Evolutionary conservation across 2,329 filamentous ascomycete genomes (phyloP), one percentile per base, ranked within the genome.

Genomic region (Plenodomus biglobosus): DNA sequence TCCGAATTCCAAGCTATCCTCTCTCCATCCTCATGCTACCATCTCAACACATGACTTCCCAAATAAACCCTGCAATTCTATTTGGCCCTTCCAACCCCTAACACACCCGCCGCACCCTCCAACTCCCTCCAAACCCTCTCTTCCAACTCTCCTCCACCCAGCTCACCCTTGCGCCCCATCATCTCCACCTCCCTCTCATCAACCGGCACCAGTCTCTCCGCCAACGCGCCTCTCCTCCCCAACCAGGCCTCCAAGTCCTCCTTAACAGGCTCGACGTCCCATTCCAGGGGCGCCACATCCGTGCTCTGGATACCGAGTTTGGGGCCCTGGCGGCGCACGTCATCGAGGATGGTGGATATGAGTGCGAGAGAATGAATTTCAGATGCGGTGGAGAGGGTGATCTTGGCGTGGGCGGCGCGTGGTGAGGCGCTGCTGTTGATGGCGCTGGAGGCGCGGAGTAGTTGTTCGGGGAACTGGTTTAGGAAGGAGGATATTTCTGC

Each of bases 241-340:
- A 96, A 75, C 80, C 90, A 90, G 56, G 88, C 88, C 58, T 95
- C 90, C 4, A 95, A 83, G 61, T 94, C 90, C 67, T 95, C 92
- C 56, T 87, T 80, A 39, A 95, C 80, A 1, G 79, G 78, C 0
- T 80, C 78, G 11, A 82, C 79, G 65, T 96, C 90, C 85, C 90
- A 95, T 43, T 83, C 79, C 6, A 96, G 78, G 8, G 82, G 77
- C 13, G 86, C 82, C 1, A 96, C 85, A 19, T 90, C 85, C 13
- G 73, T 73, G 5, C 77, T 71, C 44, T 82, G 76, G 11, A 85
- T 74, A 1, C 80, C 82, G 8, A 68, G 40, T 18, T 61, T 58
- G 0, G 66, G 63, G 0, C 62, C 67, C 8, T 79, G 76, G 8
- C 83, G 64, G 66, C 80, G 80, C 62, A 90, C 82, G 7, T 81